phyloP scores from a whole-genome alignment of 2,329 filamentous ascomycete species.

The Cercospora zeina region DNA sequence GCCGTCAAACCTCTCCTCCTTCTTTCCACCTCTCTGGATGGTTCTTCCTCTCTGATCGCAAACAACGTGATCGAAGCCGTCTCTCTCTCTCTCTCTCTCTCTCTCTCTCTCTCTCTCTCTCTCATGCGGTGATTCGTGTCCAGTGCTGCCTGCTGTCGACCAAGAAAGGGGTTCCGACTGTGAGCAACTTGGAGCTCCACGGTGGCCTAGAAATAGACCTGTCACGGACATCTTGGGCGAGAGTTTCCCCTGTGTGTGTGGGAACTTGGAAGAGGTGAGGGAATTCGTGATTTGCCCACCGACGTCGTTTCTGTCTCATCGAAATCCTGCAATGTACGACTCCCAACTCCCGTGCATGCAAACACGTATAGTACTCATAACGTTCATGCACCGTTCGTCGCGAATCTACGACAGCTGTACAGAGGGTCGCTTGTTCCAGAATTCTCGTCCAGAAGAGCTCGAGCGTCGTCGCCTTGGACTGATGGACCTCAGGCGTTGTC shows the following conservation, averaged over 20 bases:
- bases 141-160: background rate
- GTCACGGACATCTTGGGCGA: background rate
- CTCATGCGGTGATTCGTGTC: background rate
- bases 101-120: too few species aligned
- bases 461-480: slow-evolving; percentile 12
- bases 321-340: background rate
- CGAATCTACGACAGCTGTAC: slow-evolving; percentile 8
- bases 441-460: slow-evolving; percentile 8
- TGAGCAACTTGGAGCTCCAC: background rate
- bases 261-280: background rate
- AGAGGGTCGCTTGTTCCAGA: slow-evolving; percentile 10
- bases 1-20: background rate
- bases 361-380: background rate
- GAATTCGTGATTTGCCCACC: background rate
- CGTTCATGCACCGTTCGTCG: background rate
- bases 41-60: background rate
- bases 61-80: background rate
- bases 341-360: background rate
- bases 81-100: too few species aligned
- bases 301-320: background rate
- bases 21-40: background rate
- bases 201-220: background rate
- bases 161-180: background rate
- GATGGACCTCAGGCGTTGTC: slow-evolving; percentile 17
- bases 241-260: background rate